phyloP scores from a whole-genome alignment of 257 asterid species.

The Solanum bulbocastanum region DNA sequence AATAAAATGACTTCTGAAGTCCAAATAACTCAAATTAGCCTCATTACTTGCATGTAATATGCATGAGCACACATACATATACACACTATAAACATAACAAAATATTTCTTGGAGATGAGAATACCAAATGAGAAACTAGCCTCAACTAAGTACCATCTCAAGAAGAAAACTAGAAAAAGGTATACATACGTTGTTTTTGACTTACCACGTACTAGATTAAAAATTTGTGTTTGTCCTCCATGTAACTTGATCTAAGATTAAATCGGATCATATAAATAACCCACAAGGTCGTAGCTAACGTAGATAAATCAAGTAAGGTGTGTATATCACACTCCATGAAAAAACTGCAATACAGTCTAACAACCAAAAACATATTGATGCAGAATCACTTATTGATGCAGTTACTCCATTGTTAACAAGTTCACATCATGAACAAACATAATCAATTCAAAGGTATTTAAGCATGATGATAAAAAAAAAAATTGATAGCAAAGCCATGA shows the following conservation, averaged over 20 bases:
- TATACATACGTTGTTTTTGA: not conserved
- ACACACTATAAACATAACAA: not conserved
- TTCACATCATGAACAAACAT: too few relatives aligned
- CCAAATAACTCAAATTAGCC: not conserved
- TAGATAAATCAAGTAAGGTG: conserved; percentile 65
- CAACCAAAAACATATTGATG: conserved; percentile 35
- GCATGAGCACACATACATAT: not conserved
- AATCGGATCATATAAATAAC: conserved; percentile 67
- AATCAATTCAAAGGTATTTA: too few relatives aligned
- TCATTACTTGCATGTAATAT: not conserved
- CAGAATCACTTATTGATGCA: too few relatives aligned
- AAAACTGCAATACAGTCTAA: conserved; percentile 65
- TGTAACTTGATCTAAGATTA: conserved; percentile 53
- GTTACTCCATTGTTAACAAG: too few relatives aligned
- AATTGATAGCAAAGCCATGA: too few relatives aligned
- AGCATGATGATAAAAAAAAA: too few relatives aligned
- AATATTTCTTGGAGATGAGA: not conserved
- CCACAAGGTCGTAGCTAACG: conserved; percentile 62
- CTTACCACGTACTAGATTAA: conserved; percentile 59
- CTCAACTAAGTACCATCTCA: not conserved
- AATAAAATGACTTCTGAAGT: not conserved
- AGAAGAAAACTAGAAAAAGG: not conserved
- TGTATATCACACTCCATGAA: conserved; percentile 78
- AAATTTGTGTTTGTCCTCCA: conserved; percentile 69
- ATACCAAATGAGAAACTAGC: not conserved